phyloP scores from a whole-genome alignment of 2,329 filamentous ascomycete species.

The Incumbomyces delicatus region DNA sequence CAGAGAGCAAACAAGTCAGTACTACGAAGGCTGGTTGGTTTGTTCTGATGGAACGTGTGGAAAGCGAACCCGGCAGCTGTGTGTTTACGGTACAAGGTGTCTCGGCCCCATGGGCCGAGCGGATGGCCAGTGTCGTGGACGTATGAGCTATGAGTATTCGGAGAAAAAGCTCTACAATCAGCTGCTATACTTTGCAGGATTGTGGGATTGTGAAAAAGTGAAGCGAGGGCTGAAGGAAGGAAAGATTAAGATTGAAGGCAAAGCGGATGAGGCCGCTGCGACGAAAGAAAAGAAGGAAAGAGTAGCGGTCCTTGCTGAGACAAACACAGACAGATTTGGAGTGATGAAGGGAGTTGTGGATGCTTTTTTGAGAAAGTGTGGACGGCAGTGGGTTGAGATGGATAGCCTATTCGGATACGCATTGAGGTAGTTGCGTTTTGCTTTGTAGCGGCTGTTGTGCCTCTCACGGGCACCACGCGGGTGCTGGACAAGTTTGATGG shows the following conservation, averaged over 20 bases:
- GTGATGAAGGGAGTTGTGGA: conserved; percentile 70
- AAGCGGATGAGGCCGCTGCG: conserved; percentile 26
- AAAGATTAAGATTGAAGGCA: conserved; percentile 23
- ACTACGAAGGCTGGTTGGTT: conserved; percentile 86
- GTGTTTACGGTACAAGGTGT: conserved; percentile 83
- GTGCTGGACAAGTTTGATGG: no score
- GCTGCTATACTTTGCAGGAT: conserved; percentile 69
- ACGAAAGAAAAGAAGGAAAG: conserved; percentile 50
- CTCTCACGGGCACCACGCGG: no score
- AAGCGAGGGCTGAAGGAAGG: conserved; percentile 42
- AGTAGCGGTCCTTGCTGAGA: conserved; percentile 62
- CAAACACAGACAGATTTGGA: conserved; percentile 70
- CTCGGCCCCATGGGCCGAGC: conserved; percentile 78
- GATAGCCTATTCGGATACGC: conserved; percentile 67
- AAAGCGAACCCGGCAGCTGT: conserved; percentile 80
- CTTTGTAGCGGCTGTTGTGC: no score
- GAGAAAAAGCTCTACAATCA: conserved; percentile 95
- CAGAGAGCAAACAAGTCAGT: conserved; percentile 64
- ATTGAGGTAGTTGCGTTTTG: conserved; percentile 10
- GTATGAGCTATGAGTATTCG: conserved; percentile 77
- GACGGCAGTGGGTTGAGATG: conserved; percentile 89
- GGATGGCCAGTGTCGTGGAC: conserved; percentile 64
- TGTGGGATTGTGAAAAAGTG: conserved; percentile 87
- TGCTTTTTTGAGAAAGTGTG: conserved; percentile 78
- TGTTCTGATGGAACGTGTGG: conserved; percentile 86